phyloP scores from a whole-genome alignment of 192 early-diverging fungal genomes.

The Backusella parvicylindrica region DNA sequence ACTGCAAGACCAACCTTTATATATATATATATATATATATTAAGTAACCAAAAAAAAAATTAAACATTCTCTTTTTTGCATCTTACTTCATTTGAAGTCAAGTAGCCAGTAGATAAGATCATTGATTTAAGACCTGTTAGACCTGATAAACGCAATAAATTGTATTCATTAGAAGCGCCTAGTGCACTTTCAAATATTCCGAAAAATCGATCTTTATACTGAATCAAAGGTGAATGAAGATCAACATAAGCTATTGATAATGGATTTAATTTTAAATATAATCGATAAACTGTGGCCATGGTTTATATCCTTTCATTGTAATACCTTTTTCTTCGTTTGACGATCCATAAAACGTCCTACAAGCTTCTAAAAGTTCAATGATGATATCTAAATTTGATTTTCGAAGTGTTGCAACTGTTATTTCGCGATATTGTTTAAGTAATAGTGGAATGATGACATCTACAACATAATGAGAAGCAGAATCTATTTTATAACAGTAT shows the following conservation, averaged over 20 bases:
- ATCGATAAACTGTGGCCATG: background rate
- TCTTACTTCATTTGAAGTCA: constrained; percentile 53
- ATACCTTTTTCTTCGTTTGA: constrained; percentile 28
- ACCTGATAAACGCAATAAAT: constrained; percentile 64
- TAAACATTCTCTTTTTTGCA: background rate
- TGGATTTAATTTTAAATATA: background rate
- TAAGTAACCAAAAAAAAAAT: background rate
- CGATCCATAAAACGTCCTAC: constrained; percentile 55
- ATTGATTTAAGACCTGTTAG: constrained; percentile 69
- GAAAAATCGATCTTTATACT: constrained; percentile 77
- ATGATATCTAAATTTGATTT: constrained; percentile 70
- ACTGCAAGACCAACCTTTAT: constrained; percentile 42
- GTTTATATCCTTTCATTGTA: background rate
- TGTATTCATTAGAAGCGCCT: constrained; percentile 71
- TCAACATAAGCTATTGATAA: constrained; percentile 19
- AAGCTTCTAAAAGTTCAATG: constrained; percentile 69
- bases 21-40: too few relatives aligned
- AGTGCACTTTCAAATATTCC: constrained; percentile 66
- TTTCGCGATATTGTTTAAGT: constrained; percentile 53
- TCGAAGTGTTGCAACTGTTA: constrained; percentile 54
- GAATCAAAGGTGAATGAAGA: constrained; percentile 57
- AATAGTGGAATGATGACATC: constrained; percentile 61
- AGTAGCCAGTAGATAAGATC: constrained; percentile 51
- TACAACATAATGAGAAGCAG: constrained; percentile 55
- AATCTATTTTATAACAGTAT: constrained; percentile 38